Base-by-base conservation (phyloP, 2,329 filamentous ascomycete species). In the Cordyceps farinosa region DNA sequence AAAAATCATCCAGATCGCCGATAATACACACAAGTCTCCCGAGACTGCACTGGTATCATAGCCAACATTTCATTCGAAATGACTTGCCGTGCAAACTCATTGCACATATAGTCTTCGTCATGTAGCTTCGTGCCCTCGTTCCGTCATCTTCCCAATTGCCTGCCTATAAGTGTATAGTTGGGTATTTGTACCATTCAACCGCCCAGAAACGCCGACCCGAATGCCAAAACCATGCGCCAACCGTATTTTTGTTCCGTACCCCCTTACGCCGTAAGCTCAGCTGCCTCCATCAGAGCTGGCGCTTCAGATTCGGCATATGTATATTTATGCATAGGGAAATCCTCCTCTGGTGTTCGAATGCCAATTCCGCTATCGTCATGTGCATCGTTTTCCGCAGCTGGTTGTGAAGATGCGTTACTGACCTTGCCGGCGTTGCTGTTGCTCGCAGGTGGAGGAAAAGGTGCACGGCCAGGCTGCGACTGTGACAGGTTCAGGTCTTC, bases 351-450 rank as follows among this genome's bases (percentile, higher is more conserved):
- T 5, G 86, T 88, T 57, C 85, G 78, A 69, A 92, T 88, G 36
- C 88, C 88, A 65, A 92, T 92, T 1, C 88, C 89, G 69, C 89
- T 92, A 67, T 92, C 90, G 67, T 92, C 89, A 65, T 88, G 84
- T 3, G 72, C 76, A 63, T 82, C 80, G 64, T 78, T 70, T 30
- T 81, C 79, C 52, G 79, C 67, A 6, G 63, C 73, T 3, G 74
- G 71, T n/a, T 65, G 63, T 30, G 34, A 48, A 15, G 42, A 48
- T 22, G 60, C 22, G 34, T 50, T 61, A 9, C 13, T 48, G 65
- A 68, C 67, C 36, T 62, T 62, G 44, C 44, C 34, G 65, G 67
- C 68, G 29, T 63, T 67, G 69, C 76, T 78, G 67, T 78, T 75
- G 50, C 67, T 80, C 66, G 69, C 75, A 29, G 73, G 71, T 3